Conservation (phyloP, 805 yeast species). For the Wickerhamomyces sydowiorum region DNA sequence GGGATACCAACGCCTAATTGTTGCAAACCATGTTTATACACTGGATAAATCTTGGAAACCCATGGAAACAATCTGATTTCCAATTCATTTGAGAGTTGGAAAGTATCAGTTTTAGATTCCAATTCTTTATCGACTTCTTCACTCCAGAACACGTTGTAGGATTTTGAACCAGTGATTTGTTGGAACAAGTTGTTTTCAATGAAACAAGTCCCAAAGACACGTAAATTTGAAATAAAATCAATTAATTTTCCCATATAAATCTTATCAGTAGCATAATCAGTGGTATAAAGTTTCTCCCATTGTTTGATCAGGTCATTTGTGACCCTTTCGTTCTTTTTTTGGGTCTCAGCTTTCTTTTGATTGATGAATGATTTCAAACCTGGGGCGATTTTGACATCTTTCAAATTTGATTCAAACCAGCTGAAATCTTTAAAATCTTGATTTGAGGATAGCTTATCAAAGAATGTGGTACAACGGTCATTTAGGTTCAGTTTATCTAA, state of each 20-base stretch:
- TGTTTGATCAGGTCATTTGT: neutral
- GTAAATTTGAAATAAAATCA: constrained; percentile 11
- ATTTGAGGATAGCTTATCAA: neutral
- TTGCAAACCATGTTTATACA: constrained; percentile 25
- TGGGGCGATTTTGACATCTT: neutral
- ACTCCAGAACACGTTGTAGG: constrained; percentile 6
- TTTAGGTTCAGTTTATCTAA: neutral
- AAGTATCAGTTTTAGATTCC: constrained; percentile 1
- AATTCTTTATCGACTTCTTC: constrained; percentile 5
- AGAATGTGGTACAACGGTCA: neutral
- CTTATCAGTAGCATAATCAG: neutral
- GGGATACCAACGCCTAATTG: constrained; percentile 22
- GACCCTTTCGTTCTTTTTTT: constrained; percentile 26
- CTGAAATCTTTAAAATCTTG: neutral
- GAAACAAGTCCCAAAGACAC: constrained; percentile 19
- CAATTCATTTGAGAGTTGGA: constrained; percentile 23
- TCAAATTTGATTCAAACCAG: neutral
- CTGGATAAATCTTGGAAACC: constrained; percentile 31
- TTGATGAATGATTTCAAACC: neutral
- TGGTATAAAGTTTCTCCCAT: neutral
- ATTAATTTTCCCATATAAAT: constrained; percentile 4
- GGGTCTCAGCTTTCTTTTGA: constrained; percentile 7
- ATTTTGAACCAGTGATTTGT: constrained; percentile 2
- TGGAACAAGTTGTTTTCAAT: constrained; percentile 10
- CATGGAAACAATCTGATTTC: constrained; percentile 34